phyloP scores from a whole-genome alignment of 768 basidiomycete genomes.

The Suillus clintonianus region DNA sequence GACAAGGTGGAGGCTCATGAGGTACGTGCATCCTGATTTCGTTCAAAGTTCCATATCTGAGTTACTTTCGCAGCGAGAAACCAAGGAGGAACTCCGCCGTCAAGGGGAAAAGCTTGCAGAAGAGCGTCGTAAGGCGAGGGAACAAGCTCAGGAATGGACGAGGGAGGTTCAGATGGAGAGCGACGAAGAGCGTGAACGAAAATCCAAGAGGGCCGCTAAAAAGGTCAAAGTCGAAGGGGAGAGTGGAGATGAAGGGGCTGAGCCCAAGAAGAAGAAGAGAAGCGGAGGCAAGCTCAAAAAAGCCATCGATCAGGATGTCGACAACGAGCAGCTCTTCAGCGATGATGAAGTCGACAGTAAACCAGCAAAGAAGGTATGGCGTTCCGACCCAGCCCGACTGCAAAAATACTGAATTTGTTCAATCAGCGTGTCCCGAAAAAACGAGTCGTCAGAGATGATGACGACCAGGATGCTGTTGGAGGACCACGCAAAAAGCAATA shows the following conservation, averaged over 20 bases:
- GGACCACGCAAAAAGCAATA: constrained; percentile 77
- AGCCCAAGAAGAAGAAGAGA: constrained; percentile 79
- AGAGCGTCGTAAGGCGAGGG: constrained; percentile 71
- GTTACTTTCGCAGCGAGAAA: constrained; percentile 45
- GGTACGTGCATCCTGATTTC: constrained; percentile 42
- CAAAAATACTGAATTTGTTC: not conserved
- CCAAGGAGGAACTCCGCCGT: constrained; percentile 62
- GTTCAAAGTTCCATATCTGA: not conserved
- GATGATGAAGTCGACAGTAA: constrained; percentile 62
- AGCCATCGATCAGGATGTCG: constrained; percentile 48
- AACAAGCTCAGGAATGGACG: constrained; percentile 81
- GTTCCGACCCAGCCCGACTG: not conserved
- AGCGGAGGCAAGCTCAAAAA: constrained; percentile 70
- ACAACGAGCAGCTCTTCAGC: constrained; percentile 69
- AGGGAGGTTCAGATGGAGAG: constrained; percentile 64
- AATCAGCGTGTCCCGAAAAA: constrained; percentile 59
- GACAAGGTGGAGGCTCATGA: constrained; percentile 64
- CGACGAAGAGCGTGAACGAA: constrained; percentile 79
- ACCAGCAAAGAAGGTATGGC: constrained; percentile 67
- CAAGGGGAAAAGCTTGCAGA: constrained; percentile 82
- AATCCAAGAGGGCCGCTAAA: constrained; percentile 54
- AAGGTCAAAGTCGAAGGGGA: constrained; percentile 54
- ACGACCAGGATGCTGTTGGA: constrained; percentile 65
- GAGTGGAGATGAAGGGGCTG: constrained; percentile 53
- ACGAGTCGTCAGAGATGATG: constrained; percentile 77